Base-by-base conservation (phyloP, 2,329 filamentous ascomycete genomes). In the Aspergillus phoenicis region DNA sequence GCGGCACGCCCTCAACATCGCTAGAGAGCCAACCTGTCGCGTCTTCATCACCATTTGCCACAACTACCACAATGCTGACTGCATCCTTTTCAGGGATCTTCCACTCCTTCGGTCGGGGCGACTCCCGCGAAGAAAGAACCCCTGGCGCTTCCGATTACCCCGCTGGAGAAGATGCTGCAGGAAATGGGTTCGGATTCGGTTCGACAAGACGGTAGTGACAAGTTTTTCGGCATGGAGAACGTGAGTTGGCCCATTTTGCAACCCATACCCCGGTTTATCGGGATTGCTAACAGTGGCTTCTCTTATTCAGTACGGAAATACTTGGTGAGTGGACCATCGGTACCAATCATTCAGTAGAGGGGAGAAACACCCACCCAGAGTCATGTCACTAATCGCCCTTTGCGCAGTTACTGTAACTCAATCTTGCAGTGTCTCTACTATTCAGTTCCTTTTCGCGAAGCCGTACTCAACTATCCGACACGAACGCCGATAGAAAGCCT, bases 171-270 rank as follows among this genome's bases (percentile, higher is more conserved):
- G 82, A 90, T 96, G 83, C 84, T 99, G 33, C 85, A 88, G 69
- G 89, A 91, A 77, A 88, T 91, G 61, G 93, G 93, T 3, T 88
- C 93, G 61, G 93, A 93, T 4, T 88, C 93, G 2, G 80, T 96
- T 67, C 88, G 92, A 71, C 83, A 85, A 68, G 93, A 98, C 78
- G 95, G 95, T 57, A 97, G 91, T 75, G 95, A 98, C 81, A 96
- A 97, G 81, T 99, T 97, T 81, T 98, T 96, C 80, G 95, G 95
- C 15, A 89, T 98, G 76, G 95, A 99, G 80, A 99, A 99, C 80
- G 94, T 98, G 84, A 80, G 91, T 83, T 58, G 24, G 45, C 45
- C 28, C 41, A 11, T 33, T 24, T 28, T 17, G 24, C 33, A n/a
- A 38, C n/a, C 38, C 39, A 41, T n/a, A 26, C 22, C 22, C 30